A percentile compares a stretch with the other conserved stretches of the same genome.
phyloP scores from a whole-genome alignment of 163 green algal species.

The Scenedesmus sp. region DNA sequence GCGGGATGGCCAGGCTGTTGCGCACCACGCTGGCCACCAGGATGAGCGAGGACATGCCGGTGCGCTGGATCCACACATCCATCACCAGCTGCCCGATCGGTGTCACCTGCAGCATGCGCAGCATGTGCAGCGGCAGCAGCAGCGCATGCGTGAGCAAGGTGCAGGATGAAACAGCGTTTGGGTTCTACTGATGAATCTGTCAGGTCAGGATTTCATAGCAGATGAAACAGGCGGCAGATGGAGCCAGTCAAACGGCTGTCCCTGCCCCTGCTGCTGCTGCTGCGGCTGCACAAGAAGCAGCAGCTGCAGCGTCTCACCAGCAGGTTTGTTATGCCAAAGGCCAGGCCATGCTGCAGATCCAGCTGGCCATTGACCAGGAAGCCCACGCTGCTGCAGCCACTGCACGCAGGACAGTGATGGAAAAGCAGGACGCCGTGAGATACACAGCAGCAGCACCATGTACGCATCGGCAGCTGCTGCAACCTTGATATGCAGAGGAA shows the following conservation, averaged over 20 bases:
- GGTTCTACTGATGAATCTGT: too few species aligned
- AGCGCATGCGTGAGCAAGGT: background rate
- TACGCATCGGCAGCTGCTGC: background rate
- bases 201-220: too few species aligned
- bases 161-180: too few species aligned
- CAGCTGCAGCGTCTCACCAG: background rate
- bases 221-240: too few species aligned
- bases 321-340: conserved; percentile 1
- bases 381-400: background rate
- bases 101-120: background rate
- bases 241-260: too few species aligned
- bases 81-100: background rate
- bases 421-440: background rate
- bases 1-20: background rate
- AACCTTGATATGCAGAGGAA: too few species aligned
- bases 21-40: background rate
- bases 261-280: too few species aligned
- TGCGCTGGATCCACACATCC: background rate
- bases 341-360: background rate
- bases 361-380: background rate
- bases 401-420: background rate
- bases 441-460: background rate
- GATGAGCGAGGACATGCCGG: background rate
- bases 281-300: background rate
- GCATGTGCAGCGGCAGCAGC: background rate